Evolutionary conservation across 768 basidiomycete genomes (phyloP).

Genomic region (Auriculariales sp.): DNA sequence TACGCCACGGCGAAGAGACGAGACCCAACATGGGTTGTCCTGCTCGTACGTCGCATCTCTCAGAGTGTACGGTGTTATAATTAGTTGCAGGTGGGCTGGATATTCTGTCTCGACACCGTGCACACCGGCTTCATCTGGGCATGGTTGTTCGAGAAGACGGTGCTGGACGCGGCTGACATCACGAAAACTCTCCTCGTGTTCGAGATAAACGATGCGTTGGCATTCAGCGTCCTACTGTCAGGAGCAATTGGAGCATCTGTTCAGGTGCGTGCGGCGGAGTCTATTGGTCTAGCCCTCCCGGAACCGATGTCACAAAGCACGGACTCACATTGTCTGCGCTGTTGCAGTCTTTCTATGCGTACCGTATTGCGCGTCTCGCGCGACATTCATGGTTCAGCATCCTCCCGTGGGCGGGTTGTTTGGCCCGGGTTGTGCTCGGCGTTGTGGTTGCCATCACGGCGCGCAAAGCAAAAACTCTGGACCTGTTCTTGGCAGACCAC

Average conservation of each 20-base stretch:
- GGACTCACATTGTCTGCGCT: no score
- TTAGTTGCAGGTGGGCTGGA: no score
- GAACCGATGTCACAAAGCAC: no score
- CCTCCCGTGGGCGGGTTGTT: not conserved
- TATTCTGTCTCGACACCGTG: not conserved
- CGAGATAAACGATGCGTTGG: not conserved
- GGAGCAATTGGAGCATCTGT: not conserved
- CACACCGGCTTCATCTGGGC: not conserved
- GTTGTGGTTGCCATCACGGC: not conserved
- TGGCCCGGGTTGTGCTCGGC: not conserved
- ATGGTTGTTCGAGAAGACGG: not conserved
- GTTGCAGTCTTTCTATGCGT: not conserved
- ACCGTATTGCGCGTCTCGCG: not conserved
- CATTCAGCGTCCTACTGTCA: not conserved
- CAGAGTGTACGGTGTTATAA: no score
- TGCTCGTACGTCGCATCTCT: not conserved
- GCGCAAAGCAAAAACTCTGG: not conserved
- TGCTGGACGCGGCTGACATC: not conserved
- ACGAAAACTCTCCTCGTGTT: not conserved
- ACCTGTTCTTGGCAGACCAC: not conserved
- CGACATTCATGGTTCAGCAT: not conserved
- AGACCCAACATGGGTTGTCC: not conserved
- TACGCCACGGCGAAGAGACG: not conserved
- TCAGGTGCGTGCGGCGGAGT: not conserved
- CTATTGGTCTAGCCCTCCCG: no score